Base-by-base conservation (phyloP, 164 flowering plant species). In the Macadamia integrifolia region DNA sequence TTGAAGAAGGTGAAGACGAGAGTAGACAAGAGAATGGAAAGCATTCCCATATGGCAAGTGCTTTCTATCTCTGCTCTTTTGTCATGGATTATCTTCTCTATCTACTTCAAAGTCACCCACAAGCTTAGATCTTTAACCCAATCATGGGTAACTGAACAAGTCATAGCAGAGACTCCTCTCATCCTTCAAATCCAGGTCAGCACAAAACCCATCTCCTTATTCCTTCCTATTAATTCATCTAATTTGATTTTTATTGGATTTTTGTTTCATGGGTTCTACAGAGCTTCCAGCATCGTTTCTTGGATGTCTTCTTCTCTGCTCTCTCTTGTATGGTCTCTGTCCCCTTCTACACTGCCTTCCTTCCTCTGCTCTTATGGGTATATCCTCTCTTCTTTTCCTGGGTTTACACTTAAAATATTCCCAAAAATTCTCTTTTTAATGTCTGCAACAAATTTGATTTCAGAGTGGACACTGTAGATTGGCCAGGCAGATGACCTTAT, bases 361-460 rank as follows among this genome's bases (percentile, higher is more conserved):
- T 95, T 43, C 98, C 99, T 55, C 66, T 95, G 71, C 87, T 95
- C 13, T 95, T 95, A 80, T 95, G 99, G 99, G 99, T 95, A 85
- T 49, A 75, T 64, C 66, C 23, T 0, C 66, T 71, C 40, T 71
- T 13, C 52, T 14, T 72, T 43, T 15, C 42, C 42, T 61, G 62
- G 29, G 32, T 43, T 23, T 53, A 23, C 50, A 6, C 64, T 53
- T 46, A 23, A 62, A 42, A 11, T 9, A 61, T 23, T 23, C 23
- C 23, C 23, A 23, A 23, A 23, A 23, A 23, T 23, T 23, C 23
- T 23, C 23, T 23, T 23, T 23, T 23, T 23, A 23, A 23, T 23
- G 23, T 23, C 23, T 23, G 23, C 23, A 23, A 23, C 23, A 23
- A 23, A 23, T 23, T 23, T 23, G 23, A 23, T 23, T 23, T 23